Conservation (phyloP, 2,329 filamentous ascomycete genomes). For the Penicillium sp. region DNA sequence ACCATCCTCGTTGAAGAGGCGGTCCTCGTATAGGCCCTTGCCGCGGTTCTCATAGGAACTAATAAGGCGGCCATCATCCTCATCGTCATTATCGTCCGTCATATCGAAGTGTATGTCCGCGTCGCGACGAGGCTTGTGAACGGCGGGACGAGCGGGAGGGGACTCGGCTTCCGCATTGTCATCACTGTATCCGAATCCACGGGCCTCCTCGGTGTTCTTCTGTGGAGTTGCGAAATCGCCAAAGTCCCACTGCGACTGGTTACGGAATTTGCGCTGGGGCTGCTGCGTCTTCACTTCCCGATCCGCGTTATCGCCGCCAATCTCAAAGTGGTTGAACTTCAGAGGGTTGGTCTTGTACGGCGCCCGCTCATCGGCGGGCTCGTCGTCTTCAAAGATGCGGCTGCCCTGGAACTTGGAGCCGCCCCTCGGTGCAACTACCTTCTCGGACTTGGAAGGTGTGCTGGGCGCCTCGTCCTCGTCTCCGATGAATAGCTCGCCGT, state of each 20-base stretch:
- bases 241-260: conserved; percentile 81
- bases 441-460: conserved; percentile 35
- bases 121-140: conserved; percentile 73
- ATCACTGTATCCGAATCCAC: conserved; percentile 76
- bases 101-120: conserved; percentile 84
- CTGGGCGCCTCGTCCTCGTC: conserved; percentile 44
- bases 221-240: conserved; percentile 83
- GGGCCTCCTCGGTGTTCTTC: conserved; percentile 73
- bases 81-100: conserved; percentile 69
- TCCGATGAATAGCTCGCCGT: conserved; percentile 69
- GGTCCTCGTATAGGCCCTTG: conserved; percentile 75
- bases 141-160: conserved; percentile 56
- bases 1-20: conserved; percentile 67
- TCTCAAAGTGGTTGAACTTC: conserved; percentile 71
- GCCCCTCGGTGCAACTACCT: conserved; percentile 48
- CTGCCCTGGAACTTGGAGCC: conserved; percentile 59
- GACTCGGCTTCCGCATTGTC: conserved; percentile 64
- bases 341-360: conserved; percentile 68
- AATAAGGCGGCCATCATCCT: conserved; percentile 44
- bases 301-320: conserved; percentile 37
- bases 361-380: conserved; percentile 5
- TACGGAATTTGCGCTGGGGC: conserved; percentile 47
- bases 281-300: conserved; percentile 32
- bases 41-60: conserved; percentile 67
- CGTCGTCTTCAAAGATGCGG: conserved; percentile 57